Base-by-base conservation (phyloP, 768 basidiomycete genomes). In the Coprinopsis sp. region DNA sequence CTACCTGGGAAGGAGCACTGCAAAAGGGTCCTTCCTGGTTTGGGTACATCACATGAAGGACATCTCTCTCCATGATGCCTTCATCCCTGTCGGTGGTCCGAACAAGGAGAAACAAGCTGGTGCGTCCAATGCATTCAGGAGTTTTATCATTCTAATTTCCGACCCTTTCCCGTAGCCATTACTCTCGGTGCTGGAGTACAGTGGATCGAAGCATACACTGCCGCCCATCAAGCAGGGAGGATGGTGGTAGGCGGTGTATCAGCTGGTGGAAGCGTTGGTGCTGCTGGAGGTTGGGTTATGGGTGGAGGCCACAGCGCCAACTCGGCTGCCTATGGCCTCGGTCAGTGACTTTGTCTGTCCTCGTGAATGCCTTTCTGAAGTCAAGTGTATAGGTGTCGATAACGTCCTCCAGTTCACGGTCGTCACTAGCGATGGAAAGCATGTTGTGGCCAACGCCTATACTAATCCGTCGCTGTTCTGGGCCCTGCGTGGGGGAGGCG, bases 401-500 rank as follows among this genome's bases (percentile, higher is more conserved):
- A 74, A 76, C 24, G 67, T 66, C 8, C 44, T 77, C 5, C 62
- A 79, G 48, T 71, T 77, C 46, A 65, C 58, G 0, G 51, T 75
- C 1, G 71, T 80, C 2, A 70, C 65, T 6, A 63, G 77, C 4
- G 61, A 64, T 6, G 76, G 75, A 3, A 49, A 65, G 11, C 55
- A 64, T 29, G 53, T 73, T 42, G 66, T 54, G 3, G 69, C 63
- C 18, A 79, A 78, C 52, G 50, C 53, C 0, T 58, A 68, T 52
- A 61, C 65, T 31, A 61, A 77, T 49, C 12, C 59, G 3, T 73
- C 79, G 44, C 64, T 79, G 4, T 79, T 75, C 59, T 80, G 74
- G 71, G 76, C 78, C 0, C 53, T 80, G 41, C 65, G 76, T 27
- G 77, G 77, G 1, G 70, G 70, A 1, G 78, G 78, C 1, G 76